phyloP scores from a whole-genome alignment of 2,329 filamentous ascomycete genomes.

The Colletotrichum liaoningense region DNA sequence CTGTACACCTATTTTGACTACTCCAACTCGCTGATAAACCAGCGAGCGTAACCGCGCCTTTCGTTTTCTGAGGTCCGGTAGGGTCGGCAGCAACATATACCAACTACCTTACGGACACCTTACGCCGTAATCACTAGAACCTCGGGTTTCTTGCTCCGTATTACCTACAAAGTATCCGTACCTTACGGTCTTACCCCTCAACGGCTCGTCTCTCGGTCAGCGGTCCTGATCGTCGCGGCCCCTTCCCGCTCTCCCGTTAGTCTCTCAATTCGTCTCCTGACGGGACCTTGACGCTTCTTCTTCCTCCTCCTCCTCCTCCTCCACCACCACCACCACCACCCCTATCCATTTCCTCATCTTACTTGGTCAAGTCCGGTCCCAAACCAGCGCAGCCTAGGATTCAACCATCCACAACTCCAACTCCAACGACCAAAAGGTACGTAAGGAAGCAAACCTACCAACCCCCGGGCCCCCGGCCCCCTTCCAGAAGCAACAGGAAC shows the following conservation, averaged over 20 bases:
- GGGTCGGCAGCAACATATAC: background rate
- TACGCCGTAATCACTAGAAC: background rate
- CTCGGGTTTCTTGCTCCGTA: background rate
- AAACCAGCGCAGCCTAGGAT: constrained; percentile 15
- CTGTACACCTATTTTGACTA: background rate
- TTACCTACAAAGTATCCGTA: too few relatives aligned
- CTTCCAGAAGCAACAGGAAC: background rate
- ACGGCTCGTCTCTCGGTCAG: background rate
- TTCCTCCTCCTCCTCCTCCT: background rate
- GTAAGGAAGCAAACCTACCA: background rate
- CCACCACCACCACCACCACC: background rate
- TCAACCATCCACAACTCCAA: constrained; percentile 6
- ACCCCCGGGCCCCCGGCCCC: background rate
- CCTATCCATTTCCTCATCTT: constrained; percentile 18
- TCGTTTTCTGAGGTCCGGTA: background rate
- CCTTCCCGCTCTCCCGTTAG: constrained; percentile 5
- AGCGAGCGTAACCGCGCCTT: background rate
- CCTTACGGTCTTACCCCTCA: too few relatives aligned
- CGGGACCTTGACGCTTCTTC: background rate
- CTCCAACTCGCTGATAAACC: background rate
- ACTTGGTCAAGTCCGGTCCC: constrained; percentile 12
- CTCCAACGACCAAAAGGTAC: background rate
- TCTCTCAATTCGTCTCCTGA: background rate
- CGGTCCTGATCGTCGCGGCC: constrained; percentile 3
- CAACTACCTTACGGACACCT: background rate